These are phyloP conservation scores for Domatiomyces globalis DNA, from an alignment of 2,329 filamentous ascomycete genomes.

Conservation along the genomic window DNA sequence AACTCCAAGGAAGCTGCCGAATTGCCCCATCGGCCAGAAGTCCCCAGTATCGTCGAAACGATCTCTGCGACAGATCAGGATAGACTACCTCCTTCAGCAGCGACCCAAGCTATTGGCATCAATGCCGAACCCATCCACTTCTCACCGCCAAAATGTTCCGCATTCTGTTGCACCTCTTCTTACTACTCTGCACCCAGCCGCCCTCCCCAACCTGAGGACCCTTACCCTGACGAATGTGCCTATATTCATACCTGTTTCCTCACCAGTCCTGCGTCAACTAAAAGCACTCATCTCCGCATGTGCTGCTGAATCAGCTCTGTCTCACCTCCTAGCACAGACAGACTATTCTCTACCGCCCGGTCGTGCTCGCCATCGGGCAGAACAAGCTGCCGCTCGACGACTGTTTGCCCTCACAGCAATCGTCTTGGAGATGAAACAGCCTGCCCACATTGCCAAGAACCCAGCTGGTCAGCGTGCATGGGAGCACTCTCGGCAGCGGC, in stretches of 20 bases:
- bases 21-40: neutral
- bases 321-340: conserved; percentile 38
- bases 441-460: conserved; percentile 5
- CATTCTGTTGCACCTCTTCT: conserved; percentile 20
- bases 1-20: neutral
- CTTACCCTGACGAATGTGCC: conserved; percentile 45
- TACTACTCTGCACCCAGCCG: conserved; percentile 38
- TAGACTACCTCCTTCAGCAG: neutral
- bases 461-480: neutral
- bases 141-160: conserved; percentile 7
- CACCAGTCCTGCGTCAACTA: conserved; percentile 31
- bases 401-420: conserved; percentile 43
- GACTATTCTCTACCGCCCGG: conserved; percentile 48
- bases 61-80: neutral
- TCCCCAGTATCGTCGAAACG: neutral
- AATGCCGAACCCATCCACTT: neutral
- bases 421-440: conserved; percentile 39
- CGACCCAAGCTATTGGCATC: neutral
- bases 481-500: conserved; percentile 6
- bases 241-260: conserved; percentile 27
- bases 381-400: conserved; percentile 35
- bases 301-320: conserved; percentile 40
- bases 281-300: conserved; percentile 43
- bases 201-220: conserved; percentile 40
- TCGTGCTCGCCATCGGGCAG: conserved; percentile 34